Base-by-base conservation (phyloP, 352 stramenopile species). In the Globisporangium paddicum region DNA sequence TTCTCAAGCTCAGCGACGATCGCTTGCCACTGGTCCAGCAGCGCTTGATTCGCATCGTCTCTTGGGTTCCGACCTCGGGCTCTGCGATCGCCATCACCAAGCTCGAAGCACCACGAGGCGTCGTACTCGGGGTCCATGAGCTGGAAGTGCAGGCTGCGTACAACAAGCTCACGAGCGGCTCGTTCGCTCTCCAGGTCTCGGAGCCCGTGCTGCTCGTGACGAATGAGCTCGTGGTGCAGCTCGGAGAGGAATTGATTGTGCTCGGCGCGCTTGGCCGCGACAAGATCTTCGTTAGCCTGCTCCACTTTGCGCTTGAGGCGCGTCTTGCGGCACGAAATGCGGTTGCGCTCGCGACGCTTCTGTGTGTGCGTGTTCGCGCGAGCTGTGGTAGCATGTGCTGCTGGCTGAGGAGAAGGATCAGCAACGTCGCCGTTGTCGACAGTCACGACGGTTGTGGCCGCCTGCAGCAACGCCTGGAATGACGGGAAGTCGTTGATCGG, bases 291-390 rank as follows among this genome's bases (percentile, higher is more conserved):
- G 11, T 55, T 48, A n/a, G 63, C 44, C 8, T 80, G 72, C 26
- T 75, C 56, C 13, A 76, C 55, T 47, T 82, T 81, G 21, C 71
- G 71, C 50, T 77, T 80, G 3, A 82, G 59, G 9, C 75, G 69
- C 19, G 71, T 77, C 53, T 82, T 83, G 40, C 72, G 69, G 35
- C 72, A 79, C 13, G 72, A 81, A 8, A 73, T 58, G 41, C 75
- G 73, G 45, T 79, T 79, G 16, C 51, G 66, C 49, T 83, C 62
- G 32, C 71, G 75, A 3, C 69, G 77, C 25, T 60, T 67, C 38
- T 64, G 46, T 23, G 55, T 37, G 44, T 32, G 26, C 11, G 32
- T 16, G 23, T 16, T 52, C 5, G 16, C 16, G 7, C 18, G 11
- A 23, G 45, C 23, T 35, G 18, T 50, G 9, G 23, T 3, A 16